Conservation (phyloP, 1,284 basidiomycete species). For the Marasmius tenuissimus region DNA sequence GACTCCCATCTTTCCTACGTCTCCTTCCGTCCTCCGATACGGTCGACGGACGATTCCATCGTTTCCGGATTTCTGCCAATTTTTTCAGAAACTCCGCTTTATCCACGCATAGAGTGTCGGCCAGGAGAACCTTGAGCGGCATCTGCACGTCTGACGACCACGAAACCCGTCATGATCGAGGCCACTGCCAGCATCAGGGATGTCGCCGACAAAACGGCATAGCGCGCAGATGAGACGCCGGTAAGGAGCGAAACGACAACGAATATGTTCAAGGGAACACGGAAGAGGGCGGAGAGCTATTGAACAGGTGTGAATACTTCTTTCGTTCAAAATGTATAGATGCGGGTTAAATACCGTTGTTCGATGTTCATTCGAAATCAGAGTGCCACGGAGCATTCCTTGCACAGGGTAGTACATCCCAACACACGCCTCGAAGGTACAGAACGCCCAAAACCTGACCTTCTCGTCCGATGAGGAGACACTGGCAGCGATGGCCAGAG, state of each 20-base stretch:
- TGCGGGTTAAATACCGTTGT: slow-evolving; percentile 56
- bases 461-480: slow-evolving; percentile 48
- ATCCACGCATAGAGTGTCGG: not conserved
- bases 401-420: slow-evolving; percentile 80
- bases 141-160: slow-evolving; percentile 39
- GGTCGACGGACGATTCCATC: too few species aligned
- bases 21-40: too few species aligned
- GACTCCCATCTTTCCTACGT: too few species aligned
- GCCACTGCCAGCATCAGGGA: slow-evolving; percentile 60
- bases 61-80: not conserved
- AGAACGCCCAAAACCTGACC: slow-evolving; percentile 70
- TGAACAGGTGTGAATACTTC: slow-evolving; percentile 5
- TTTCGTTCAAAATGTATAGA: not conserved
- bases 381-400: slow-evolving; percentile 67
- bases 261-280: slow-evolving; percentile 73
- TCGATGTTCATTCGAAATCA: slow-evolving; percentile 73
- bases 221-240: slow-evolving; percentile 65
- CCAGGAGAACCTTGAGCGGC: slow-evolving; percentile 1
- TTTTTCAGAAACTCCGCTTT: not conserved
- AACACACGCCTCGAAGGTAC: slow-evolving; percentile 72
- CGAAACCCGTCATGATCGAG: slow-evolving; percentile 54
- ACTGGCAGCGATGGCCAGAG: slow-evolving; percentile 54
- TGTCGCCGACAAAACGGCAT: slow-evolving; percentile 59
- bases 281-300: slow-evolving; percentile 69
- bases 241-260: slow-evolving; percentile 71